phyloP scores from a whole-genome alignment of 2,329 filamentous ascomycete species.

The Bretziella fagacearum region DNA sequence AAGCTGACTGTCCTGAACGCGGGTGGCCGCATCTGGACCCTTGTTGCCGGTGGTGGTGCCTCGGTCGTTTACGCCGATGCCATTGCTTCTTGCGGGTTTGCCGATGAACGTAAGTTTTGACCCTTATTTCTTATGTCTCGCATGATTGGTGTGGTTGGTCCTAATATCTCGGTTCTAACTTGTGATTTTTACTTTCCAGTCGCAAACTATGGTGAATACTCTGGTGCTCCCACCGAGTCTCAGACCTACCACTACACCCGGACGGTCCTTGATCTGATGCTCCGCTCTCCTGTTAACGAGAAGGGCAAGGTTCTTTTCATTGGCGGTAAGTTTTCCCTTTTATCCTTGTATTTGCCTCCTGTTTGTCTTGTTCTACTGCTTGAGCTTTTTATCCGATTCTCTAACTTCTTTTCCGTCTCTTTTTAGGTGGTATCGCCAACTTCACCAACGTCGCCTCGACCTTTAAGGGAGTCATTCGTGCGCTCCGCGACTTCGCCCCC shows the following conservation, averaged over 20 bases:
- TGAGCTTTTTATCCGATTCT: too few species aligned
- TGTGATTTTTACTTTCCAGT: constrained; percentile 23
- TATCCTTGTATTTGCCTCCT: neutral
- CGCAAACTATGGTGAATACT: constrained; percentile 99
- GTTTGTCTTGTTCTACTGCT: too few species aligned
- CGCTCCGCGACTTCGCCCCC: constrained; percentile 74
- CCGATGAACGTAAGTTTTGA: constrained; percentile 45
- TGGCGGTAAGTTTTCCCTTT: constrained; percentile 38
- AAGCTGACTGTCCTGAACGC: constrained; percentile 95
- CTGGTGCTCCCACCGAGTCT: constrained; percentile 92
- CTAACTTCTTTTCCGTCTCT: neutral
- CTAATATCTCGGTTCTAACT: neutral
- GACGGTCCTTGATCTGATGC: constrained; percentile 93
- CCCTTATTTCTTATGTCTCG: neutral
- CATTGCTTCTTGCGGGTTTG: constrained; percentile 90
- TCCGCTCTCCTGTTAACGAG: constrained; percentile 66
- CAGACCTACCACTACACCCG: constrained; percentile 99
- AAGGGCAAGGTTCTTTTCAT: constrained; percentile 99
- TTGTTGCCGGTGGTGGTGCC: constrained; percentile 97
- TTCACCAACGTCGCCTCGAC: constrained; percentile 99
- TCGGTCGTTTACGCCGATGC: constrained; percentile 98
- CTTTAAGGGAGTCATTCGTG: constrained; percentile 98
- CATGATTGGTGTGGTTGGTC: neutral
- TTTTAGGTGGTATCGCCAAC: constrained; percentile 75
- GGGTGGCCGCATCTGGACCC: constrained; percentile 86